Evolutionary conservation across 2,329 filamentous ascomycete species (phyloP).

Genomic region (Paraconiothyrium sp.): DNA sequence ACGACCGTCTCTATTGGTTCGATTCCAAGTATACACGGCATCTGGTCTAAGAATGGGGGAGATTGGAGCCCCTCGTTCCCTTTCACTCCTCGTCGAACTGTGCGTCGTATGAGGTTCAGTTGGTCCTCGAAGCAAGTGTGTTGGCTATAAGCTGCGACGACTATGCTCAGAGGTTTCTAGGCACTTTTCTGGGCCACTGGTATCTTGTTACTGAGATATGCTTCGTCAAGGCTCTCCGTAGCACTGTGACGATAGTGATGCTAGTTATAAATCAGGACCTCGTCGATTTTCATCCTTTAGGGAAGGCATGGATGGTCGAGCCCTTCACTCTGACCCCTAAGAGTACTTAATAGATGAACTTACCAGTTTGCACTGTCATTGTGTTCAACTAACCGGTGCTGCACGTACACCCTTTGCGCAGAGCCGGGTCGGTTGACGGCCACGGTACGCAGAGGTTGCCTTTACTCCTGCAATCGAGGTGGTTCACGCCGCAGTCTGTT

Average conservation of each 20-base stretch:
- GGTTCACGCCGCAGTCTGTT: slow-evolving; percentile 20
- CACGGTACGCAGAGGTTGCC: slow-evolving; percentile 25
- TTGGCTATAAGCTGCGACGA: background rate
- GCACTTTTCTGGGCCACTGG: background rate
- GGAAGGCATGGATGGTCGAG: background rate
- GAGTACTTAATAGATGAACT: background rate
- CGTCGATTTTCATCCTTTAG: background rate
- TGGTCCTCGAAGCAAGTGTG: background rate
- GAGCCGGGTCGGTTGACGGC: slow-evolving; percentile 23
- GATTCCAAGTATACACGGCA: background rate
- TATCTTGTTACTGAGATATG: background rate
- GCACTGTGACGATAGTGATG: background rate
- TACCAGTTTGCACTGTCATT: background rate
- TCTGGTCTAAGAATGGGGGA: background rate
- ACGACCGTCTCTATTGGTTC: background rate
- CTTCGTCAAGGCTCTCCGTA: background rate
- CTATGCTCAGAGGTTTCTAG: background rate
- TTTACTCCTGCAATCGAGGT: slow-evolving; percentile 17
- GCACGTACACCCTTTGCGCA: slow-evolving; percentile 30
- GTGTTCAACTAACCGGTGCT: slow-evolving; percentile 15
- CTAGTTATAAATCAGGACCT: background rate
- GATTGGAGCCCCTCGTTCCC: background rate
- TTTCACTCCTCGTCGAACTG: background rate
- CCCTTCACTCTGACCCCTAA: background rate
- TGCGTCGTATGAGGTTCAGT: background rate